Conservation (phyloP, 176 grass and related monocot species). For the Cenchrus americanus region DNA sequence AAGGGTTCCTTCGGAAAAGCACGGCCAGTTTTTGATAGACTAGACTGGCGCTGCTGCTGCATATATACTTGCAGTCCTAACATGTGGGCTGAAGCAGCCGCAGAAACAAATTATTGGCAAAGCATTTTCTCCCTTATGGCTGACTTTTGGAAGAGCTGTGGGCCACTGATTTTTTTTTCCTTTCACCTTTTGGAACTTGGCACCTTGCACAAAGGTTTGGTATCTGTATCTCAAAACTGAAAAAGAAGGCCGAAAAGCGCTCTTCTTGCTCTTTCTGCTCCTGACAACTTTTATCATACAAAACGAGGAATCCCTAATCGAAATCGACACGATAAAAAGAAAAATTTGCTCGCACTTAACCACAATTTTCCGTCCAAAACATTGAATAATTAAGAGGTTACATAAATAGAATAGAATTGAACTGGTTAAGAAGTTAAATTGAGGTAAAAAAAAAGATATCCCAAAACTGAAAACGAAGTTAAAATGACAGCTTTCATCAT, state of each 20-base stretch:
- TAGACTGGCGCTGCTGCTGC: neutral
- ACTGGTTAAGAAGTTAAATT: too few relatives aligned
- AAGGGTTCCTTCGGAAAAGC: slow-evolving; percentile 14
- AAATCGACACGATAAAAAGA: neutral
- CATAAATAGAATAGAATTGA: too few relatives aligned
- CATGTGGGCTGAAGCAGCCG: neutral
- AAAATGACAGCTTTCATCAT: too few relatives aligned
- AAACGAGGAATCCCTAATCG: neutral
- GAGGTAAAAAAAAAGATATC: too few relatives aligned
- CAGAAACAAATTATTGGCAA: slow-evolving; percentile 6
- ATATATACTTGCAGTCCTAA: neutral
- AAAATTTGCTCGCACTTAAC: neutral
- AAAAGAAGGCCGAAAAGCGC: slow-evolving; percentile 4
- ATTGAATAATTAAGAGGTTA: too few relatives aligned
- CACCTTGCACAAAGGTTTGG: slow-evolving; percentile 5
- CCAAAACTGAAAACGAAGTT: too few relatives aligned
- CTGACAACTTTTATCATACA: neutral
- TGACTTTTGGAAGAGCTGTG: neutral
- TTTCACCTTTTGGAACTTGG: slow-evolving; percentile 31
- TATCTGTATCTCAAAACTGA: neutral
- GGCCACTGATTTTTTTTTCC: neutral
- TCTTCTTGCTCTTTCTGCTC: neutral
- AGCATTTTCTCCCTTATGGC: neutral
- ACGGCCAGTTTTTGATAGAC: neutral
- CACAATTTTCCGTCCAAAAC: neutral